Evolutionary conservation across 352 stramenopile species (phyloP).

Genomic region (Blastocystis sp.): DNA sequence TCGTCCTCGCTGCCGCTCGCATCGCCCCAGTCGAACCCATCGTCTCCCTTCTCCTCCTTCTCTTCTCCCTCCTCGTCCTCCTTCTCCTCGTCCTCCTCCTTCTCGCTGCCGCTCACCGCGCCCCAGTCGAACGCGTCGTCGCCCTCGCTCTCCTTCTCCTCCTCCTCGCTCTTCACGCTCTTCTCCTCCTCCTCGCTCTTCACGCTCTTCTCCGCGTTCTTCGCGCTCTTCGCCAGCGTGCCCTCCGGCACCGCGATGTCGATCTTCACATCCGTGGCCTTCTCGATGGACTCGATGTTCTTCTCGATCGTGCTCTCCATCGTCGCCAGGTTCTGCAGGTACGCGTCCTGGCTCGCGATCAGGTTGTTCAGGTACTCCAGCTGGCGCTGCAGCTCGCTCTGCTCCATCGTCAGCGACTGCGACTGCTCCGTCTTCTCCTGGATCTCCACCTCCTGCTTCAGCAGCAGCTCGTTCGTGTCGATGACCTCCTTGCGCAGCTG

Average conservation of each 20-base stretch:
- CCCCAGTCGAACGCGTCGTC: slow-evolving; percentile 11
- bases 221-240: background rate
- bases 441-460: slow-evolving; percentile 73
- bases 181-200: background rate
- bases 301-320: slow-evolving; percentile 63
- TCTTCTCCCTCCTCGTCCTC: background rate
- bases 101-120: background rate
- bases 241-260: slow-evolving; percentile 52
- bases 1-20: slow-evolving; percentile 37
- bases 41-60: slow-evolving; percentile 1
- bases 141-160: slow-evolving; percentile 9
- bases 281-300: slow-evolving; percentile 67
- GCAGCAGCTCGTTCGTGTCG: slow-evolving; percentile 59
- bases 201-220: background rate
- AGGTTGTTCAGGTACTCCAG: slow-evolving; percentile 69
- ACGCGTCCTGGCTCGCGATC: slow-evolving; percentile 61
- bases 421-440: slow-evolving; percentile 71
- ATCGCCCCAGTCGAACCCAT: slow-evolving; percentile 39
- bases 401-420: slow-evolving; percentile 46
- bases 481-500: slow-evolving; percentile 72
- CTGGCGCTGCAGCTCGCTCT: slow-evolving; percentile 48
- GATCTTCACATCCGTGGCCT: slow-evolving; percentile 62
- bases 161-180: background rate
- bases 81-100: background rate
- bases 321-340: slow-evolving; percentile 53